Conservation (phyloP, 148 eudicot genomes). For the Heliamphora exappendiculata region DNA sequence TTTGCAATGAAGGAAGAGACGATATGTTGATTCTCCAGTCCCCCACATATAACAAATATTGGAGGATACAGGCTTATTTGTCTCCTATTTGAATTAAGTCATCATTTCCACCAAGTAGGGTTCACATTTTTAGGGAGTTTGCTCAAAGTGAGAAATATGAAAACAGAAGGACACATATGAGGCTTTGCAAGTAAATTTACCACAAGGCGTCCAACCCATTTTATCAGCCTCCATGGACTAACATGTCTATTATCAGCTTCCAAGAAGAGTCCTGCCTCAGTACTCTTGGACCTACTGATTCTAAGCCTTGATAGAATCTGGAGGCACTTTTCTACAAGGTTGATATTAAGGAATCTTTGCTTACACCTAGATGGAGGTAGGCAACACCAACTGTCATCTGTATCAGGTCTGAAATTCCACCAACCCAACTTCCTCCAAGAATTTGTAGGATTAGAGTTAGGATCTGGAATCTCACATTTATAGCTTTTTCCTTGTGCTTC, state of each 20-base stretch:
- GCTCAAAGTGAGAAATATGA: too few species aligned
- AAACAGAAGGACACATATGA: not conserved
- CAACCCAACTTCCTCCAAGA: not conserved
- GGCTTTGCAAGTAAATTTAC: not conserved
- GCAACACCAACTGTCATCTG: not conserved
- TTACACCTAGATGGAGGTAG: not conserved
- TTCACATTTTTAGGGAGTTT: not conserved
- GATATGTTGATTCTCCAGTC: not conserved
- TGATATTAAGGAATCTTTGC: not conserved
- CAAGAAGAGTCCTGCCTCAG: not conserved
- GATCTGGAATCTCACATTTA: not conserved
- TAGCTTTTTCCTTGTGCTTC: not conserved
- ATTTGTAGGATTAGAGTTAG: not conserved
- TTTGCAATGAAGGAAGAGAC: not conserved
- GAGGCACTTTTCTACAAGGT: not conserved
- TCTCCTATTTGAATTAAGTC: not conserved
- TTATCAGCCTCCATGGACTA: not conserved
- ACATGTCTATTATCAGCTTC: not conserved
- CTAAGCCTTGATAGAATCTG: not conserved
- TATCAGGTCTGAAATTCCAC: not conserved
- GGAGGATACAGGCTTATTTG: not conserved
- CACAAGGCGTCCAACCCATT: not conserved
- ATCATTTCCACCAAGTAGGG: not conserved
- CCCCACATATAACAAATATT: not conserved
- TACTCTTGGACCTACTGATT: not conserved